Conservation (phyloP, 768 basidiomycete species). For the Collybia mongolica region DNA sequence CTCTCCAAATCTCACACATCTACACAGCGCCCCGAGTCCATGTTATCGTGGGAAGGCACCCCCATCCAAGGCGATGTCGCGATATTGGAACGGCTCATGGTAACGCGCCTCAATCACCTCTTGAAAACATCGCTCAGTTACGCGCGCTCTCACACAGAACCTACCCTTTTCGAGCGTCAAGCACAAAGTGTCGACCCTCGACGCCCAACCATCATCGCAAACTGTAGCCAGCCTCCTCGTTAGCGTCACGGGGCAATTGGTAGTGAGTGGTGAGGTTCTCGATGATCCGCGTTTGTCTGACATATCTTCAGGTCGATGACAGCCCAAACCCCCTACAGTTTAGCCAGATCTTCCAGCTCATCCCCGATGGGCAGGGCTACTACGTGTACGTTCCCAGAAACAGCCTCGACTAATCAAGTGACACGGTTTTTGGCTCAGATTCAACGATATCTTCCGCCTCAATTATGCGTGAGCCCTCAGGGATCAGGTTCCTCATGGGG, state of each 20-base stretch:
- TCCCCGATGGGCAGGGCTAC: slow-evolving; percentile 70
- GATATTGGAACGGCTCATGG: slow-evolving; percentile 76
- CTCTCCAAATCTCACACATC: slow-evolving; percentile 25
- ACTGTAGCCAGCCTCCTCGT: slow-evolving; percentile 63
- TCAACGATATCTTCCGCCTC: slow-evolving; percentile 92
- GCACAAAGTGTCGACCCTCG: slow-evolving; percentile 80
- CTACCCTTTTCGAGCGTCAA: slow-evolving; percentile 81
- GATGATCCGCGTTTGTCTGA: slow-evolving; percentile 5
- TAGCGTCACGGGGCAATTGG: slow-evolving; percentile 83
- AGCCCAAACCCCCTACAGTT: slow-evolving; percentile 78
- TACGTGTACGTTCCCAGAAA: slow-evolving; percentile 67
- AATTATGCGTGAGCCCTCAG: slow-evolving; percentile 49
- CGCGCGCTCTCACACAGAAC: slow-evolving; percentile 34
- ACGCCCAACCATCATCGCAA: slow-evolving; percentile 82
- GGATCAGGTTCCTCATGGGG: too few relatives aligned
- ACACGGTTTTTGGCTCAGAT: slow-evolving; percentile 33
- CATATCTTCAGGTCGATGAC: slow-evolving; percentile 69
- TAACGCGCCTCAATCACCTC: slow-evolving; percentile 25
- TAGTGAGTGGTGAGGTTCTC: slow-evolving; percentile 43
- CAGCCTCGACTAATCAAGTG: neutral
- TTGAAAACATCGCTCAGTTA: neutral
- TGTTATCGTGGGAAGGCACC: slow-evolving; percentile 79
- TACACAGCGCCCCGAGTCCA: slow-evolving; percentile 71
- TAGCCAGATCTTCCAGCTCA: slow-evolving; percentile 92
- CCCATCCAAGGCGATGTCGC: slow-evolving; percentile 49